Evolutionary conservation across 1,284 basidiomycete genomes (phyloP).

Genomic region (Malassezia japonica): DNA sequence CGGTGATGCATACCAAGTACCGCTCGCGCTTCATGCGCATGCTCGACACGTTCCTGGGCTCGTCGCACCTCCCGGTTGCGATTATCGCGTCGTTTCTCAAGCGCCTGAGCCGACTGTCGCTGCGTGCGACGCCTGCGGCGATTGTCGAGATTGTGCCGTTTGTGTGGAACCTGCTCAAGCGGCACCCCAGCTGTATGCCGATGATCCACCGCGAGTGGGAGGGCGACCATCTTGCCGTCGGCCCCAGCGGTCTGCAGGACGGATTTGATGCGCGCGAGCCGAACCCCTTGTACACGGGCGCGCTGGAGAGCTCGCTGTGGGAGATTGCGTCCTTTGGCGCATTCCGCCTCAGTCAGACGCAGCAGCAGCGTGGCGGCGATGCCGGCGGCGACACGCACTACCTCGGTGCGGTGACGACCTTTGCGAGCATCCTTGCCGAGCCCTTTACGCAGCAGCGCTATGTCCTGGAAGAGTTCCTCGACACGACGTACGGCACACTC

Average conservation of each 20-base stretch:
- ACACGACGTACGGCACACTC: constrained; percentile 87
- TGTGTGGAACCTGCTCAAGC: constrained; percentile 86
- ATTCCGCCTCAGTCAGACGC: constrained; percentile 9
- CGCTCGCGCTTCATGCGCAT: constrained; percentile 90
- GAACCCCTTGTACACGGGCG: constrained; percentile 68
- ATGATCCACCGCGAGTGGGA: constrained; percentile 65
- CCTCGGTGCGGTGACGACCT: constrained; percentile 68
- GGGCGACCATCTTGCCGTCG: constrained; percentile 35
- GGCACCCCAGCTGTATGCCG: constrained; percentile 78
- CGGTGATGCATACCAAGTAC: constrained; percentile 82
- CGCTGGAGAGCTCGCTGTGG: constrained; percentile 81
- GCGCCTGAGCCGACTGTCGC: constrained; percentile 70
- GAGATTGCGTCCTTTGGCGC: constrained; percentile 66
- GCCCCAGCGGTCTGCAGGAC: constrained; percentile 24
- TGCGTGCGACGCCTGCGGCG: constrained; percentile 78
- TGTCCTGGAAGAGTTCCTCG: constrained; percentile 88
- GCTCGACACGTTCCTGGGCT: constrained; percentile 77
- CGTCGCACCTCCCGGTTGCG: constrained; percentile 78
- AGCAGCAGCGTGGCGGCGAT: constrained; percentile 6
- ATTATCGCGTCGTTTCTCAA: constrained; percentile 91
- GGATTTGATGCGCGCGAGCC: constrained; percentile 59
- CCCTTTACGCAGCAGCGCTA: constrained; percentile 86
- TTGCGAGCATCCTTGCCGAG: constrained; percentile 76
- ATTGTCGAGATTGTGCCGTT: constrained; percentile 85
- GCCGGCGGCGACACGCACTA: constrained; percentile 60